A percentile compares a stretch with the other conserved stretches of the same genome.
These are phyloP conservation scores for Fusarium tuaranense DNA, from an alignment of 2,329 filamentous ascomycete genomes.

Conservation along the genomic window DNA sequence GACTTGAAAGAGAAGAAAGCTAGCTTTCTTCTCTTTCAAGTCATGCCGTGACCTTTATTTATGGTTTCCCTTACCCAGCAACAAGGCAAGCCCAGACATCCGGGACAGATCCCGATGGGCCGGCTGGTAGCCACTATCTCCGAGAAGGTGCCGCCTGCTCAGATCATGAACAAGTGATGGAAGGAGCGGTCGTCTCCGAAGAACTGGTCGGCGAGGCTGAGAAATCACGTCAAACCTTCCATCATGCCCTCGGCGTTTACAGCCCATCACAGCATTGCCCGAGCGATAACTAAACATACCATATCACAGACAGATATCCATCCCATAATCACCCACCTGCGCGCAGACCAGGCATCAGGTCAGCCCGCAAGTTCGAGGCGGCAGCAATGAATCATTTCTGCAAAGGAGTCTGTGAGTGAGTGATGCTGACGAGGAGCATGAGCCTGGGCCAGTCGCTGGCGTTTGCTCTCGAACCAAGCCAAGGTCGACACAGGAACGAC, in stretches of 20 bases:
- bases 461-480: slow-evolving; percentile 17
- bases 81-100: slow-evolving; percentile 16
- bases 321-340: not conserved
- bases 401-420: slow-evolving; percentile 5
- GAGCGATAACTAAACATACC: slow-evolving; percentile 6
- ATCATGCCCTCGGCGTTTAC: not conserved
- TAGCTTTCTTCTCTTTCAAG: not conserved
- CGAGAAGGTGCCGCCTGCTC: slow-evolving; percentile 12
- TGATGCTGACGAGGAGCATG: slow-evolving; percentile 10
- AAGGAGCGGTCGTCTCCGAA: not conserved
- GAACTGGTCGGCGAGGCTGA: not conserved
- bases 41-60: not conserved
- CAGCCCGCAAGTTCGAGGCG: slow-evolving; percentile 7
- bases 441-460: slow-evolving; percentile 28
- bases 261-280: not conserved
- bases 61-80: slow-evolving; percentile 5
- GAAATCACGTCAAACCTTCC: not conserved
- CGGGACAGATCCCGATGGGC: slow-evolving; percentile 19
- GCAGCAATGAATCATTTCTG: slow-evolving; percentile 23
- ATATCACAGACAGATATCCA: slow-evolving; percentile 3
- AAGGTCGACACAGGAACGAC: slow-evolving; percentile 18
- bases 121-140: slow-evolving; percentile 27
- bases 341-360: slow-evolving; percentile 1
- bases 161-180: slow-evolving; percentile 4
- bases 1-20: too few relatives aligned